A percentile compares a stretch with the other conserved stretches of the same genome.
These are phyloP conservation scores for Neltuma alba DNA, from an alignment of 306 rosid species.

Conservation along the genomic window DNA sequence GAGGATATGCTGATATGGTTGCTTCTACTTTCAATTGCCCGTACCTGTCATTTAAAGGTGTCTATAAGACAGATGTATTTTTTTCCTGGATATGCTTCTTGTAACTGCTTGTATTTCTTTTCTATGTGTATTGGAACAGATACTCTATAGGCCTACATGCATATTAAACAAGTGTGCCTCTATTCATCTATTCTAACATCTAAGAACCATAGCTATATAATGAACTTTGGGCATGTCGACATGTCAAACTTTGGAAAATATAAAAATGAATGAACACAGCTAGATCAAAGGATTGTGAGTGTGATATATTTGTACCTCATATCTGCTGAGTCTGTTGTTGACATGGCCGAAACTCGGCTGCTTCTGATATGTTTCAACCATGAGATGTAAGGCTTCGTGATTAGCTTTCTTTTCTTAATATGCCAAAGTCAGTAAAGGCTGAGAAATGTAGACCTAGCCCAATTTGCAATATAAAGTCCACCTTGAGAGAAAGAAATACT, in stretches of 20 bases:
- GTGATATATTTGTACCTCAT: background rate
- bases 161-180: background rate
- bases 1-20: constrained; percentile 40
- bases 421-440: background rate
- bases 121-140: background rate
- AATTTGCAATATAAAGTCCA: background rate
- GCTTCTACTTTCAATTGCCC: constrained; percentile 69
- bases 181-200: background rate
- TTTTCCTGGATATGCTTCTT: background rate
- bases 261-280: background rate
- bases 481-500: background rate
- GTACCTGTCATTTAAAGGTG: constrained; percentile 76
- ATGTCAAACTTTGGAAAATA: background rate
- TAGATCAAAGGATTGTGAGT: background rate
- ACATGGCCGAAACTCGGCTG: background rate
- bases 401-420: background rate
- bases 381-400: background rate
- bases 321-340: background rate
- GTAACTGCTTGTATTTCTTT: background rate
- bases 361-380: background rate
- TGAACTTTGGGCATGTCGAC: background rate
- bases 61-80: constrained; percentile 17
- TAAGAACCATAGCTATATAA: background rate
- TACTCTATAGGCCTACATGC: background rate
- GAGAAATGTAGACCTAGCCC: background rate